Evolutionary conservation across 331 rosid species (phyloP), one percentile per base, ranked within the genome.

Genomic region (Cucumis variabilis): DNA sequence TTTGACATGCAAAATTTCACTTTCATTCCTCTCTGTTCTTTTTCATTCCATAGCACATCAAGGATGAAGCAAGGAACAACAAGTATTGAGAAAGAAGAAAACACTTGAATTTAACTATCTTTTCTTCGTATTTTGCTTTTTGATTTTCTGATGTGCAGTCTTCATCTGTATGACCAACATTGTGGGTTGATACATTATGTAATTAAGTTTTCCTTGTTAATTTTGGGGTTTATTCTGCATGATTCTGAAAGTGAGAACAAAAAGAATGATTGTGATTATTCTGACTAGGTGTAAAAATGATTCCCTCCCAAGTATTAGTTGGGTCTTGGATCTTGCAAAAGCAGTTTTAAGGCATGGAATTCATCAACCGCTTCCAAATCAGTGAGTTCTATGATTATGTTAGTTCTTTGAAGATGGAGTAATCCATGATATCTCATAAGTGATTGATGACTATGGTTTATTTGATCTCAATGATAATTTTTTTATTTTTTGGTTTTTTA

Each of bases 241-340:
- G 98, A 90, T 83, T 91, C 89, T 92, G 92, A 93, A 91, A 90
- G 89, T 86, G 91, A 23, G 87, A 89, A 87, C 84, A 94, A 93
- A 91, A 94, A 85, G 87, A 92, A 67, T 83, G 91, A 86, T 75
- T 89, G 86, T 83, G 91, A 72, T 89, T 86, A 85, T 87, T 89
- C 90, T 37, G 58, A 76, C 30, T 88, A 97, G 99, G 95, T 97
- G 98, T 66, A 98, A 97, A 91, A 95, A 97, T 87, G 99, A 94
- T 86, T 89, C 94, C 72, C 99, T 97, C 90, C 98, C 98, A 71
- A 93, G 67, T 87, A 89, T 97, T 89, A 91, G 78, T 37, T 97
- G 99, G 99, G 98, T 97, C 83, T 97, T 97, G 86, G 95, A 93
- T 90, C 98, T 94, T 86, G 99, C 99, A 85, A 94, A 81, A 91